These are phyloP conservation scores for Saccharomycopsis sp. DNA, from an alignment of 805 yeast genomes.

Conservation along the genomic window DNA sequence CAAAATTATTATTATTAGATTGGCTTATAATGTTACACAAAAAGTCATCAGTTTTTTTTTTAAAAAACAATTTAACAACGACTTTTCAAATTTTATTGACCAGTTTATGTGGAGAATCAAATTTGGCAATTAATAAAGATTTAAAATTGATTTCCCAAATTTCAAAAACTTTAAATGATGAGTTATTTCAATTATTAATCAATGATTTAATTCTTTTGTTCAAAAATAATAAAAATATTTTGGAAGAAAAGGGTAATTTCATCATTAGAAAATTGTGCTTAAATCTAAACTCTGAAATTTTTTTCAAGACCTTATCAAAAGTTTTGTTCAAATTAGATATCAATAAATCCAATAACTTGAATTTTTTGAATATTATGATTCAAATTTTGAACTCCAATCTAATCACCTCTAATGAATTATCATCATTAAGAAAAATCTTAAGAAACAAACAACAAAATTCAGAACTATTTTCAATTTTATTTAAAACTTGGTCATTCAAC, in stretches of 20 bases:
- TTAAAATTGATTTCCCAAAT: constrained; percentile 64
- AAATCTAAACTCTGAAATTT: constrained; percentile 70
- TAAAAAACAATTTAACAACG: constrained; percentile 41
- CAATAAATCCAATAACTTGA: constrained; percentile 32
- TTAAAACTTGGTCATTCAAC: constrained; percentile 86
- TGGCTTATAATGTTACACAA: constrained; percentile 81
- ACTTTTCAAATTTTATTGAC: constrained; percentile 70
- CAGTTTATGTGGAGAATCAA: constrained; percentile 52
- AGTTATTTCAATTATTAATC: constrained; percentile 67
- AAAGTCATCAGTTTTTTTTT: constrained; percentile 48
- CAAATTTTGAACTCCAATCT: constrained; percentile 82
- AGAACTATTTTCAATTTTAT: constrained; percentile 67
- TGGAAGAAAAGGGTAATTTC: constrained; percentile 69
- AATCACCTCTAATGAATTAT: constrained; percentile 75
- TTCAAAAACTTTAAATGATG: constrained; percentile 61
- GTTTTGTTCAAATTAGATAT: constrained; percentile 33
- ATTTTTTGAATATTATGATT: constrained; percentile 69
- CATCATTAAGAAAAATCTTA: constrained; percentile 56
- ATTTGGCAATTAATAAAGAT: constrained; percentile 68
- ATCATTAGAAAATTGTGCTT: constrained; percentile 78
- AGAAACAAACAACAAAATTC: constrained; percentile 48
- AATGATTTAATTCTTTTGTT: constrained; percentile 59
- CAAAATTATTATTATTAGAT: constrained; percentile 75
- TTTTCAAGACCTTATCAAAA: constrained; percentile 70
- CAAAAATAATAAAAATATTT: constrained; percentile 53